phyloP scores from a whole-genome alignment of 2,329 filamentous ascomycete species.

The Cordyceps pruinosa region DNA sequence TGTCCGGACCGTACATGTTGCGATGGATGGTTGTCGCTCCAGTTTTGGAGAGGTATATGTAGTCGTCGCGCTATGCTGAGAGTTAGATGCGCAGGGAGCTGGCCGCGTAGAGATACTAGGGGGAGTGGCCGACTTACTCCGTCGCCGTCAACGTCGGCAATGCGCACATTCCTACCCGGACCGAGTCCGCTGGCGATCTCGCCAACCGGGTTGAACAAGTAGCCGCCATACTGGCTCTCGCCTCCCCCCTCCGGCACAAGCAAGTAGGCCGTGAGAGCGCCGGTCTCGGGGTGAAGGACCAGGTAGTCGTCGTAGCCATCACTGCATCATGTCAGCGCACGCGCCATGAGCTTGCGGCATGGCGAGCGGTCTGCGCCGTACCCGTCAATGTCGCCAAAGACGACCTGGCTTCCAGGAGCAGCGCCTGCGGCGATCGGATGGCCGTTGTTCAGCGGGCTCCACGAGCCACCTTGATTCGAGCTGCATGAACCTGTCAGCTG shows the following conservation, averaged over 20 bases:
- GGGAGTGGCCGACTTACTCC: conserved; percentile 7
- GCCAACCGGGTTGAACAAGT: conserved; percentile 8
- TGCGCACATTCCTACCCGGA: conserved; percentile 14
- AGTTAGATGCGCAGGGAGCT: no score
- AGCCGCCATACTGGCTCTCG: background rate
- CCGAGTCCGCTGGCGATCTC: conserved; percentile 15
- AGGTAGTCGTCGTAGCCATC: conserved; percentile 15
- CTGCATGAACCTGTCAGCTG: background rate
- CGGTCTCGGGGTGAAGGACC: conserved; percentile 11
- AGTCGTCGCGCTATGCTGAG: conserved; percentile 10
- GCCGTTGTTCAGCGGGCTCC: conserved; percentile 6
- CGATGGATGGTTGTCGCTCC: conserved; percentile 14
- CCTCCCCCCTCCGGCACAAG: background rate
- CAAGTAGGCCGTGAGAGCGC: conserved; percentile 7
- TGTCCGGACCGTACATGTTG: conserved; percentile 10
- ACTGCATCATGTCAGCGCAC: background rate
- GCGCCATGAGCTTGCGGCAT: background rate
- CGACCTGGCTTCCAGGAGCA: conserved; percentile 9
- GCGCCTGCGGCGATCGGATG: conserved; percentile 13
- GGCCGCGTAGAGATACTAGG: background rate
- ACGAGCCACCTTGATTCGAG: background rate
- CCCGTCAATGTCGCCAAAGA: conserved; percentile 15
- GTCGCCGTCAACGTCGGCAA: conserved; percentile 21
- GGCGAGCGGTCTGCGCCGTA: background rate
- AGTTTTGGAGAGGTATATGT: conserved; percentile 14